Percentiles rank a stretch among this genome's conserved stretches.
Evolutionary conservation across 2,329 filamentous ascomycete genomes (phyloP).

Genomic region (Parascedosporium putredinis): DNA sequence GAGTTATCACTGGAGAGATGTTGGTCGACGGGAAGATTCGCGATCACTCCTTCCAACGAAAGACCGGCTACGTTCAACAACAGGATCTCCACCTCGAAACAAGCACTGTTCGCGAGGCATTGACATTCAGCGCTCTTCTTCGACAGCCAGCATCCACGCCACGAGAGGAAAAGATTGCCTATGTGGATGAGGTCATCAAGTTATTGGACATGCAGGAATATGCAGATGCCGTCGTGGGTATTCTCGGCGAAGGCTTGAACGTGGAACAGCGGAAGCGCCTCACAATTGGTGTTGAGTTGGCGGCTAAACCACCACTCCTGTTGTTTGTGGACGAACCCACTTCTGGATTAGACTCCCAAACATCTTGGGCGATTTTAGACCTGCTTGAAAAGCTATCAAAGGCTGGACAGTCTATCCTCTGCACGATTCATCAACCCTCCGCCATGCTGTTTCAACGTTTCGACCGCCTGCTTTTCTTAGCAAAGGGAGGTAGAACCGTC

Average conservation of each 20-base stretch:
- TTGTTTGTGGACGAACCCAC: conserved; percentile 72
- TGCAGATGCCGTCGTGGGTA: conserved; percentile 59
- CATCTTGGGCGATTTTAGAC: conserved; percentile 63
- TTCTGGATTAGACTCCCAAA: conserved; percentile 65
- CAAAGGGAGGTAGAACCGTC: conserved; percentile 45
- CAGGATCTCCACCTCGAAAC: conserved; percentile 63
- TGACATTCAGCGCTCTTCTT: conserved; percentile 57
- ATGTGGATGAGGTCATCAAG: conserved; percentile 20
- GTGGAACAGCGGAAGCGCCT: conserved; percentile 42
- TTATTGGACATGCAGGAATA: conserved; percentile 44
- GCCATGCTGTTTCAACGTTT: conserved; percentile 36
- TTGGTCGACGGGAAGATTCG: conserved; percentile 55
- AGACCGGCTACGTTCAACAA: conserved; percentile 63
- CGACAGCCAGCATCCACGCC: conserved; percentile 52
- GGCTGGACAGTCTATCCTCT: conserved; percentile 32
- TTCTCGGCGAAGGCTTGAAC: conserved; percentile 39
- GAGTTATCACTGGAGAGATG: conserved; percentile 61
- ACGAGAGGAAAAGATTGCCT: conserved; percentile 16
- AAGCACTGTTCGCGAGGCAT: conserved; percentile 56
- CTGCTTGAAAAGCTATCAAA: conserved; percentile 55
- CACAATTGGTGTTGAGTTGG: conserved; percentile 68
- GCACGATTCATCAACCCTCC: conserved; percentile 37
- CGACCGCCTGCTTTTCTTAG: conserved; percentile 44
- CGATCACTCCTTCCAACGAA: conserved; percentile 58
- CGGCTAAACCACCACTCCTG: conserved; percentile 60